Evolutionary conservation across 2,329 filamentous ascomycete species (phyloP).

Genomic region (Pseudogymnoascus sp.): DNA sequence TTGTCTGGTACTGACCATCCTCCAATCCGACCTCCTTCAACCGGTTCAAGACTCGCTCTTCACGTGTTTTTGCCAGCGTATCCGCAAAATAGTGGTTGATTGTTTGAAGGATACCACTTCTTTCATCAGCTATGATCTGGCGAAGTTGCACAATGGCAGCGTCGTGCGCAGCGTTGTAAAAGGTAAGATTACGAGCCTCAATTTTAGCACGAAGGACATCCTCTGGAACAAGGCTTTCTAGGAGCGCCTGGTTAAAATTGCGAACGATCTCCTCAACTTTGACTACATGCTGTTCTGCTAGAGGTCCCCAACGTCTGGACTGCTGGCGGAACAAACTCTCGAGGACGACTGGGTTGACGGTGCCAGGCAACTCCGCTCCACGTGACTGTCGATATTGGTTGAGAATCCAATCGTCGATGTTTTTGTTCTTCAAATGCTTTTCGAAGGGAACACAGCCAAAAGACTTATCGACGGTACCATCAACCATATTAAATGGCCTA

Average conservation of each 20-base stretch:
- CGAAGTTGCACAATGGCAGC: neutral
- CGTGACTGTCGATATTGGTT: neutral
- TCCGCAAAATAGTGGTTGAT: constrained; percentile 11
- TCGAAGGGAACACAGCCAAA: neutral
- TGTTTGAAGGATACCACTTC: constrained; percentile 1
- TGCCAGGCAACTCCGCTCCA: constrained; percentile 2
- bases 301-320: neutral
- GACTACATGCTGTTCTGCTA: neutral
- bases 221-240: neutral
- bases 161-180: neutral
- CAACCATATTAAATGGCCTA: neutral
- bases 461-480: neutral
- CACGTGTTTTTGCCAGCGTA: neutral
- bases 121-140: neutral
- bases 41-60: constrained; percentile 12
- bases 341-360: neutral
- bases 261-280: neutral
- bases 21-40: neutral
- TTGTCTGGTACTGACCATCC: neutral
- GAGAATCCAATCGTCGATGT: constrained; percentile 5
- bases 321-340: neutral
- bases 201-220: neutral
- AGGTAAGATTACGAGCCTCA: neutral
- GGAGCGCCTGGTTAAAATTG: neutral
- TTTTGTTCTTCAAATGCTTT: neutral